These are phyloP conservation scores for Neurospora intermedia DNA, from an alignment of 495 filamentous ascomycete genomes.

Conservation along the genomic window DNA sequence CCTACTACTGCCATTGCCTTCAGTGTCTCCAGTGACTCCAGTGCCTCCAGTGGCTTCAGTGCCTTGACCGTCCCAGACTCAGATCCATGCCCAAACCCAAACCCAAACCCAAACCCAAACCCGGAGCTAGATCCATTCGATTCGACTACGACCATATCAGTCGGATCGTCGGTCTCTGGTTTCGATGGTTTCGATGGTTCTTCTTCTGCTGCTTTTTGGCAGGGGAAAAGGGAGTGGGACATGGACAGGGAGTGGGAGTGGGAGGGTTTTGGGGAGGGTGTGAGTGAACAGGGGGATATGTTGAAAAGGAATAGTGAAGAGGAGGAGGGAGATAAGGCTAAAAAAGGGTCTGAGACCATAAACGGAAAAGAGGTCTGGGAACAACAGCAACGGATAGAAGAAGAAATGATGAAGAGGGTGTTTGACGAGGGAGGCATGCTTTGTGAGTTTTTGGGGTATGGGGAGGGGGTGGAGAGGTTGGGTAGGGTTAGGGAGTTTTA, in stretches of 20 bases:
- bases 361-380: neutral
- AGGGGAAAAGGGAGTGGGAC: too few relatives aligned
- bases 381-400: neutral
- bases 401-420: neutral
- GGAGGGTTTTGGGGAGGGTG: neutral
- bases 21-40: too few relatives aligned
- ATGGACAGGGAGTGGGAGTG: neutral
- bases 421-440: neutral
- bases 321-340: neutral
- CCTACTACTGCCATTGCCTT: neutral
- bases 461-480: constrained; percentile 1
- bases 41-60: too few relatives aligned
- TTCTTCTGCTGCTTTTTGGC: too few relatives aligned
- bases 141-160: neutral
- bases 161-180: neutral
- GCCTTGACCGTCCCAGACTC: neutral
- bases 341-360: neutral
- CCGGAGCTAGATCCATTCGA: neutral
- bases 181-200: neutral
- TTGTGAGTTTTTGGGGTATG: constrained; percentile 1
- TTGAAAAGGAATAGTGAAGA: neutral
- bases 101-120: too few relatives aligned
- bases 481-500: neutral
- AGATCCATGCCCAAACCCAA: too few relatives aligned
- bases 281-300: neutral